Evolutionary conservation across 2,329 filamentous ascomycete species (phyloP).

Genomic region (Neofusicoccum umdonicola): DNA sequence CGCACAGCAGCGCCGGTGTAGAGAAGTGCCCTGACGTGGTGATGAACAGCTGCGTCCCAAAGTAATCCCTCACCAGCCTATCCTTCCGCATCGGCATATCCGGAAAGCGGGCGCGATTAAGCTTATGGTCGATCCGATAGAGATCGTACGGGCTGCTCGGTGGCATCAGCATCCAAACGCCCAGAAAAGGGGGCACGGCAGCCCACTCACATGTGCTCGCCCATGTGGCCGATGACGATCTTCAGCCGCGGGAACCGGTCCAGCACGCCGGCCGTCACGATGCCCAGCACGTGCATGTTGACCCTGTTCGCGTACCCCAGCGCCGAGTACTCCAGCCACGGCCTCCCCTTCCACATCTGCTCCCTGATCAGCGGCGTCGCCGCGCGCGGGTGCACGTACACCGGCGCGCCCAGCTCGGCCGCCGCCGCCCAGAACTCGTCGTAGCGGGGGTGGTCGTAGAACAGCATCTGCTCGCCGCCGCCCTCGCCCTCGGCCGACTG

Average conservation of each 20-base stretch:
- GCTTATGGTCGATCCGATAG: constrained; percentile 47
- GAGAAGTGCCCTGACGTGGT: constrained; percentile 59
- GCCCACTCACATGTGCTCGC: constrained; percentile 42
- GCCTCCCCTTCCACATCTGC: constrained; percentile 57
- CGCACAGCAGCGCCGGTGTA: constrained; percentile 51
- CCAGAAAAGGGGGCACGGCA: neutral
- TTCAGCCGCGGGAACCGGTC: constrained; percentile 48
- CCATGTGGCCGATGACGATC: constrained; percentile 49
- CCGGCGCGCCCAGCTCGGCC: constrained; percentile 59
- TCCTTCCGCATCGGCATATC: constrained; percentile 42
- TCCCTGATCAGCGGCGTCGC: constrained; percentile 57
- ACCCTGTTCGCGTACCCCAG: constrained; percentile 48
- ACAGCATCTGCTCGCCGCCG: constrained; percentile 58
- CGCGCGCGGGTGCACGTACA: constrained; percentile 63
- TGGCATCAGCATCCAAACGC: neutral
- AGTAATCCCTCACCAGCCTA: constrained; percentile 55
- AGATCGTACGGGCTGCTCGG: constrained; percentile 43
- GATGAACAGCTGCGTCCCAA: constrained; percentile 55
- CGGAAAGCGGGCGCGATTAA: constrained; percentile 43
- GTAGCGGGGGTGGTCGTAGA: constrained; percentile 62
- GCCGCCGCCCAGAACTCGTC: constrained; percentile 61
- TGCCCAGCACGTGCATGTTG: constrained; percentile 55
- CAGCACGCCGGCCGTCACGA: constrained; percentile 52
- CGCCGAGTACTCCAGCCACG: constrained; percentile 54
- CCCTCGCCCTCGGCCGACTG: constrained; percentile 54